Evolutionary conservation across 2,329 filamentous ascomycete species (phyloP).

Genomic region (Hypoxylon sp.): DNA sequence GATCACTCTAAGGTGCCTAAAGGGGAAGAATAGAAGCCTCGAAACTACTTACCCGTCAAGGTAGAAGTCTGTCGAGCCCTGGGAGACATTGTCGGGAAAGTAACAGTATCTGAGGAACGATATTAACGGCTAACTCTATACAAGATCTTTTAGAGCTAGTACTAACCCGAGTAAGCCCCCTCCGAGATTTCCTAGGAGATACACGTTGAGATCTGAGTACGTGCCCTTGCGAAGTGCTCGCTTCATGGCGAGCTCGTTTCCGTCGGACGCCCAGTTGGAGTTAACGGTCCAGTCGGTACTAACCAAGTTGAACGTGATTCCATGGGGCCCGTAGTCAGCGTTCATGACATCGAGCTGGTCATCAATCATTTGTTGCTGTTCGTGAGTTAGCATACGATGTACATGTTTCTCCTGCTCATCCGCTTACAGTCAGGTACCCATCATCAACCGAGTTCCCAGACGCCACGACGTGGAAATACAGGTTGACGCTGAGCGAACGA

Average conservation of each 20-base stretch:
- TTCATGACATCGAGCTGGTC: conserved; percentile 63
- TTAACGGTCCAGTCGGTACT: conserved; percentile 62
- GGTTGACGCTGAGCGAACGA: conserved; percentile 54
- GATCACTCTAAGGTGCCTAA: too few species aligned
- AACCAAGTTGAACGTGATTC: conserved; percentile 60
- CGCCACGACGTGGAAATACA: conserved; percentile 58
- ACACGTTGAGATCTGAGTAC: conserved; percentile 62
- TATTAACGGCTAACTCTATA: neutral
- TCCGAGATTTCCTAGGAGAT: conserved; percentile 57
- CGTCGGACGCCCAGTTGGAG: conserved; percentile 59
- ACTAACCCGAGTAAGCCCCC: conserved; percentile 55
- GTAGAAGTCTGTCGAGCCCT: conserved; percentile 54
- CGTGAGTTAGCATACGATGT: conserved; percentile 29
- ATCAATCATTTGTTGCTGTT: conserved; percentile 54
- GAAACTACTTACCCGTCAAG: too few species aligned
- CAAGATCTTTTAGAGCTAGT: neutral
- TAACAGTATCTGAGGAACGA: conserved; percentile 56
- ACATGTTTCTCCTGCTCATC: neutral
- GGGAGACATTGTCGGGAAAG: conserved; percentile 56
- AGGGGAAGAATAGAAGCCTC: too few species aligned
- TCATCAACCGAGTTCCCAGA: conserved; percentile 48
- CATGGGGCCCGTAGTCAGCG: conserved; percentile 58
- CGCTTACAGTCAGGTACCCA: conserved; percentile 56
- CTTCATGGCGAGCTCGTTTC: conserved; percentile 61
- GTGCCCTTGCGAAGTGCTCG: conserved; percentile 59